Conservation (phyloP, 1,284 basidiomycete genomes). For the Meira miltonrushii region DNA sequence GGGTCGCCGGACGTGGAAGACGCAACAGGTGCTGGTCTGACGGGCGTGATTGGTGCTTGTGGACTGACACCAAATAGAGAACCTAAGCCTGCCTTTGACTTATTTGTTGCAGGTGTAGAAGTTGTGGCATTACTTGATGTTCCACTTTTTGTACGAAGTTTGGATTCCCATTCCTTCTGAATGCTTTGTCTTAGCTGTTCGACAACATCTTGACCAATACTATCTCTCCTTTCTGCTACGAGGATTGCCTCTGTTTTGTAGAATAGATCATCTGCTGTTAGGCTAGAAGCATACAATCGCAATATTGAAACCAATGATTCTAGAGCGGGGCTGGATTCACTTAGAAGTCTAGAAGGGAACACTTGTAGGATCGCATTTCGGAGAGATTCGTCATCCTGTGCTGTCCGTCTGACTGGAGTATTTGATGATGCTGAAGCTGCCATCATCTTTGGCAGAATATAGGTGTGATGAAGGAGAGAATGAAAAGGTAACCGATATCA, state of each 20-base stretch:
- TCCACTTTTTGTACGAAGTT: slow-evolving; percentile 6
- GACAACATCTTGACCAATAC: slow-evolving; percentile 19
- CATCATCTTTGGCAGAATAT: too few relatives aligned
- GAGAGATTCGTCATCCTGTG: background rate
- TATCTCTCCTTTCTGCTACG: slow-evolving; percentile 24
- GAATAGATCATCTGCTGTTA: slow-evolving; percentile 30
- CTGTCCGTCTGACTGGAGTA: background rate
- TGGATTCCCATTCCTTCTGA: slow-evolving; percentile 20
- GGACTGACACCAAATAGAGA: slow-evolving; percentile 17
- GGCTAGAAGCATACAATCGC: background rate
- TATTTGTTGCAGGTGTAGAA: slow-evolving; percentile 13
- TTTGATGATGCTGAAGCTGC: too few relatives aligned
- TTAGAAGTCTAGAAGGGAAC: background rate
- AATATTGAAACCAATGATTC: slow-evolving; percentile 1
- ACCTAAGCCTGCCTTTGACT: slow-evolving; percentile 14
- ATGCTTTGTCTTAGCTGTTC: slow-evolving; percentile 28
- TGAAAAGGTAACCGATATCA: too few relatives aligned
- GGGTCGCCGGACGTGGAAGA: slow-evolving; percentile 1
- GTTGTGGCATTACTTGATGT: background rate
- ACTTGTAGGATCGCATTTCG: background rate
- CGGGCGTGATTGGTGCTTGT: background rate
- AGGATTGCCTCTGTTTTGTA: slow-evolving; percentile 43
- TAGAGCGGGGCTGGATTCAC: background rate
- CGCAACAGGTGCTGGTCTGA: background rate
- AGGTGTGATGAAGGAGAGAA: too few relatives aligned